phyloP scores from a whole-genome alignment of 352 stramenopile species.

The Phytophthora macrochlamydospora region DNA sequence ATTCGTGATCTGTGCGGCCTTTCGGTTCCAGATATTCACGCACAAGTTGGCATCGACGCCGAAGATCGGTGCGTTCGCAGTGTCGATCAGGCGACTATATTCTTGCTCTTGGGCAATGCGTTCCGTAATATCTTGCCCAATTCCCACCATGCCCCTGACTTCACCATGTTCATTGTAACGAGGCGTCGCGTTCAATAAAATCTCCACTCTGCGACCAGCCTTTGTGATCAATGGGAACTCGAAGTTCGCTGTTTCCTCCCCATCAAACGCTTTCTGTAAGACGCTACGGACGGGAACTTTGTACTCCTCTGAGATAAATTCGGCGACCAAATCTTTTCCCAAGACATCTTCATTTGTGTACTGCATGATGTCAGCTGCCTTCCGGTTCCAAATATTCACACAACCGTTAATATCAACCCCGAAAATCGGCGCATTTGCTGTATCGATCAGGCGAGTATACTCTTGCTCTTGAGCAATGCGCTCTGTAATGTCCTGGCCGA shows the following conservation, averaged over 20 bases:
- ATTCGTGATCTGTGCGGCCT: slow-evolving; percentile 89
- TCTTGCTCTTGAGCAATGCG: slow-evolving; percentile 61
- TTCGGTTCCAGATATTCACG: slow-evolving; percentile 92
- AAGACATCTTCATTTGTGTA: slow-evolving; percentile 87
- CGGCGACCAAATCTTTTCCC: slow-evolving; percentile 68
- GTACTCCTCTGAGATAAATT: slow-evolving; percentile 73
- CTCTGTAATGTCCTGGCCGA: slow-evolving; percentile 69
- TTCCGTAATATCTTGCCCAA: slow-evolving; percentile 75
- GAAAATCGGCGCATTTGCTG: slow-evolving; percentile 73
- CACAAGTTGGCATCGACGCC: slow-evolving; percentile 64
- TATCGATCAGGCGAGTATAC: slow-evolving; percentile 70
- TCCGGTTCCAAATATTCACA: slow-evolving; percentile 88
- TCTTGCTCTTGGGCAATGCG: slow-evolving; percentile 69
- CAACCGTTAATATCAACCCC: slow-evolving; percentile 60
- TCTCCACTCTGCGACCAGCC: slow-evolving; percentile 49
- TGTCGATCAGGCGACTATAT: slow-evolving; percentile 86
- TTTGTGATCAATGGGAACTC: slow-evolving; percentile 75
- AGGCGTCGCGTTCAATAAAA: slow-evolving; percentile 61
- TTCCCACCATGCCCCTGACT: slow-evolving; percentile 80
- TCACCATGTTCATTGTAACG: slow-evolving; percentile 65
- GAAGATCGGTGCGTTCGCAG: slow-evolving; percentile 72
- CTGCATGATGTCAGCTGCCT: slow-evolving; percentile 83
- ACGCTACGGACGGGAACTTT: slow-evolving; percentile 35
- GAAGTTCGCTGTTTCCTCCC: slow-evolving; percentile 58
- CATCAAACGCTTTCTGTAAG: slow-evolving; percentile 45